These are phyloP conservation scores for Scutellaria galericulata DNA, from an alignment of 257 asterid genomes.

Conservation along the genomic window DNA sequence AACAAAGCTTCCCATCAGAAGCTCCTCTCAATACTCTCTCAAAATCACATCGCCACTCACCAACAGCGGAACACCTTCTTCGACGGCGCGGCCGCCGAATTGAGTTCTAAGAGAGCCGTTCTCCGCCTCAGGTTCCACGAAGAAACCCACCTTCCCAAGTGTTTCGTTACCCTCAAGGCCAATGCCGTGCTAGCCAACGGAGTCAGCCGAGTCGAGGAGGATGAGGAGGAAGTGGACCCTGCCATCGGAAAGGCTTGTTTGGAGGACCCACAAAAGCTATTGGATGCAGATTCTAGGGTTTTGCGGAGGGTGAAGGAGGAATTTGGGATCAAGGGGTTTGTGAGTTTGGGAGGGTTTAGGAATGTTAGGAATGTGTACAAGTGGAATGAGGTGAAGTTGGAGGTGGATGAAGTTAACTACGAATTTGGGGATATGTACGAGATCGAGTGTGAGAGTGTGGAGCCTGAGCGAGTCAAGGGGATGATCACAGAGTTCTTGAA, in stretches of 20 bases:
- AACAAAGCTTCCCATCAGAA: constrained; percentile 60
- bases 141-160: constrained; percentile 53
- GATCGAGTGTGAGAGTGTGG: constrained; percentile 88
- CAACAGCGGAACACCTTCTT: constrained; percentile 84
- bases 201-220: constrained; percentile 89
- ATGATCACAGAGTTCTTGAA: constrained; percentile 70
- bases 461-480: constrained; percentile 80
- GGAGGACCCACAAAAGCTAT: constrained; percentile 54
- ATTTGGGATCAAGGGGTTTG: constrained; percentile 64
- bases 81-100: constrained; percentile 72
- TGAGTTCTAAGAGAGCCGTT: constrained; percentile 64
- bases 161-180: constrained; percentile 75
- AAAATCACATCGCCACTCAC: constrained; percentile 64
- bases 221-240: constrained; percentile 83
- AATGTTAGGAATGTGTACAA: constrained; percentile 79
- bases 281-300: constrained; percentile 64
- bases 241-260: constrained; percentile 60
- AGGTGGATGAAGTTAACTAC: constrained; percentile 82
- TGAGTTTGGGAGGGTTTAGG: constrained; percentile 80
- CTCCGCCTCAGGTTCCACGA: constrained; percentile 94
- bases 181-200: constrained; percentile 79
- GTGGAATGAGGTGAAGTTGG: constrained; percentile 83
- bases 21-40: constrained; percentile 60
- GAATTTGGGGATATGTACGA: constrained; percentile 87
- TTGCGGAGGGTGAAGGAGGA: constrained; percentile 75